Evolutionary conservation across 2,329 filamentous ascomycete genomes (phyloP), one percentile per base, ranked within the genome.

Genomic region (Acarospora socialis): DNA sequence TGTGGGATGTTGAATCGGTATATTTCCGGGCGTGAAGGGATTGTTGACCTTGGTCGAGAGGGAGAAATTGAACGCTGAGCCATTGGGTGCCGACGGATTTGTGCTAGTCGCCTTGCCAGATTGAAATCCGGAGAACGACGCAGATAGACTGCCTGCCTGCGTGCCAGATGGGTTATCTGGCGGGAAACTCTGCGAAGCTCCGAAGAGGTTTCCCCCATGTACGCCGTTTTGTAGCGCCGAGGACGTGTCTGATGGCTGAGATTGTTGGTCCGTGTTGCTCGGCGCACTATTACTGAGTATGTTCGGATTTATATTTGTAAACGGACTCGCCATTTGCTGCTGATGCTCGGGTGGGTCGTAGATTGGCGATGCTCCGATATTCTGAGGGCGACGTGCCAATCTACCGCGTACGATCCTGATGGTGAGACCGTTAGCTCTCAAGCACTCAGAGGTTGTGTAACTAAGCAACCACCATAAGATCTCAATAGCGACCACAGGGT

Each of bases 161-260:
- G 43, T 44, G 21, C 38, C 43, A 18, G 44, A 32, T 33, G 46
- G 37, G 27, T 35, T 40, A 14, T 47, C 44, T 33, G 46, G 48
- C 26, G 47, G 48, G 30, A 56, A 56, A 33, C 48, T 53, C 34
- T 53, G 53, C 25, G 49, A 50, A 37, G 54, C 49, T n/a, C 50
- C 49, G 37, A 55, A 55, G 17, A 40, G 33, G 27, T 54, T 52
- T 5, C 50, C 46, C 36, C 51, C 53, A n/a, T 48, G 36, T 15
- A 23, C 10, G 15, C 30, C 12, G 5, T 42, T 31, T 7, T 43
- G 34, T 30, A 46, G 41, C 13, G 39, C 33, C 14, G 32, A 30
- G 16, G 34, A 28, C 14, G 45, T 33, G 20, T 42, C 33, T n/a
- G 43, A 44, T 10, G 49, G 44, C n/a, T n/a, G n/a, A n/a, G n/a